A percentile compares a stretch with the other conserved stretches of the same genome.
These are phyloP conservation scores for Trypanosomatidae sp. DNA, from an alignment of 208 protist genomes.

Conservation along the genomic window DNA sequence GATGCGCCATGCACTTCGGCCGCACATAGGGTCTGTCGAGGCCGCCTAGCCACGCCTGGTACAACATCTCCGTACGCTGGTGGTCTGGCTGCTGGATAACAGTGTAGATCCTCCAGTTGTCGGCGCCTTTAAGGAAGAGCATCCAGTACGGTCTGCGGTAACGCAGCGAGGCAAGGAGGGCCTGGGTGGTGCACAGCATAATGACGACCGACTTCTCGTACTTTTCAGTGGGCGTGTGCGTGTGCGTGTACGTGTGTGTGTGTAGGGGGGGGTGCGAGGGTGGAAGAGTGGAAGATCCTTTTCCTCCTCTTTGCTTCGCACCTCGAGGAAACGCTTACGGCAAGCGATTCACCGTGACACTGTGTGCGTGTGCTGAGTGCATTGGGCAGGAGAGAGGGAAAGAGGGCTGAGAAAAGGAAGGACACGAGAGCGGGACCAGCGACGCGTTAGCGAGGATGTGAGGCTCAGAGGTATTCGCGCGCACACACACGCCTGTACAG, in stretches of 20 bases:
- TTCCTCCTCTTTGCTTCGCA: neutral
- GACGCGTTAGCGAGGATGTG: neutral
- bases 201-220: neutral
- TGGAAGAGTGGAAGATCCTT: no score
- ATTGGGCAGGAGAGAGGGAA: neutral
- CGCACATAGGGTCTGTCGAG: conserved; percentile 87
- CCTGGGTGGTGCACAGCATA: conserved; percentile 35
- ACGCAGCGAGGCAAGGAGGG: conserved; percentile 49
- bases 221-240: neutral
- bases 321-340: neutral
- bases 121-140: conserved; percentile 88
- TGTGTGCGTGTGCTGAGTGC: neutral
- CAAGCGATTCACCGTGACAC: neutral
- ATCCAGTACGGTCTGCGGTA: conserved; percentile 73
- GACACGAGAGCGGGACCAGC: neutral
- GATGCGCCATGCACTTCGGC: conserved; percentile 90
- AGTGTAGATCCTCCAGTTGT: conserved; percentile 93
- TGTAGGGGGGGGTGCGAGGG: neutral
- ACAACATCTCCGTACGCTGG: conserved; percentile 92
- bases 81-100: conserved; percentile 91
- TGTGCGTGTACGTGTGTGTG: conserved; percentile 5
- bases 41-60: conserved; percentile 92
- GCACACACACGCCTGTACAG: neutral
- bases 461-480: neutral
- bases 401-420: neutral